phyloP scores from a whole-genome alignment of 768 basidiomycete species.

The Lyophyllum shimeji region DNA sequence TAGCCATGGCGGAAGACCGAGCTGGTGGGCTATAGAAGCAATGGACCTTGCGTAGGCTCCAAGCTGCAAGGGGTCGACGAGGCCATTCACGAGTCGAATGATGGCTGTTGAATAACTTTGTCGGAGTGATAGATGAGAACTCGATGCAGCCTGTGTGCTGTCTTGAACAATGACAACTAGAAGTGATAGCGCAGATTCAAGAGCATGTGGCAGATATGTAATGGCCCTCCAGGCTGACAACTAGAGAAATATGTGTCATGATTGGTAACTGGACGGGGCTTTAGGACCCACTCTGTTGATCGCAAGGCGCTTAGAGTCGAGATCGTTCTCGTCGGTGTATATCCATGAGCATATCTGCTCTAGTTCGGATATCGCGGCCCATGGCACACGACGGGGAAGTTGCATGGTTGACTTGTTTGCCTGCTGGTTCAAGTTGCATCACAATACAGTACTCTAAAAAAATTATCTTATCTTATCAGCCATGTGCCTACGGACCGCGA shows the following conservation, averaged over 20 bases:
- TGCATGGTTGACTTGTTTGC: slow-evolving; percentile 47
- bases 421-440: too few relatives aligned
- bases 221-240: slow-evolving; percentile 79
- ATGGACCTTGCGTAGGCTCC: slow-evolving; percentile 91
- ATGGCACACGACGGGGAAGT: slow-evolving; percentile 80
- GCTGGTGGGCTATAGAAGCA: slow-evolving; percentile 79
- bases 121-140: slow-evolving; percentile 53
- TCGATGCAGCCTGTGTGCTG: slow-evolving; percentile 19
- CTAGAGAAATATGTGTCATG: slow-evolving; percentile 34
- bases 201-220: slow-evolving; percentile 75
- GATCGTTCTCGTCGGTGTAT: slow-evolving; percentile 61
- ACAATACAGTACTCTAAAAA: slow-evolving; percentile 9
- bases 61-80: slow-evolving; percentile 92
- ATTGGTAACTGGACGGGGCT: background rate
- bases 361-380: slow-evolving; percentile 67
- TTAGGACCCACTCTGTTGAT: slow-evolving; percentile 58
- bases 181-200: slow-evolving; percentile 70
- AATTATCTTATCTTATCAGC: slow-evolving; percentile 21
- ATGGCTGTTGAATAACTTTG: slow-evolving; percentile 81
- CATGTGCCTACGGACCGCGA: background rate
- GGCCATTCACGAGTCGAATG: slow-evolving; percentile 88
- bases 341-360: slow-evolving; percentile 79
- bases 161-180: slow-evolving; percentile 64
- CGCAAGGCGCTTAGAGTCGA: slow-evolving; percentile 54
- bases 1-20: slow-evolving; percentile 84